These are phyloP conservation scores for Lotmaria passim DNA, from an alignment of 208 protist genomes.

Conservation along the genomic window DNA sequence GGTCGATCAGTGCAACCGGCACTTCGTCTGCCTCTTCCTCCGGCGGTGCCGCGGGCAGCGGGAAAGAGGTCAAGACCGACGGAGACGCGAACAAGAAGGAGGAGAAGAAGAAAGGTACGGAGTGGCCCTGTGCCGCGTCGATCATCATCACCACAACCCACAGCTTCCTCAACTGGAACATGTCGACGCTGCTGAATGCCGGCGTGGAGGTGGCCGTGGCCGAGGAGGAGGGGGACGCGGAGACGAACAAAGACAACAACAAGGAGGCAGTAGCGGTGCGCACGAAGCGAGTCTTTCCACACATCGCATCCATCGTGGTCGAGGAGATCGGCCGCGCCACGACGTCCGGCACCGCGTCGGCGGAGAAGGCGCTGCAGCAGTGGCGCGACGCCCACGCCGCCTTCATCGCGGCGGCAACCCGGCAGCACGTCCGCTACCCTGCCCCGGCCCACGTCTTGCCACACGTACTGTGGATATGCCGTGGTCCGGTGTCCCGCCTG, in stretches of 20 bases:
- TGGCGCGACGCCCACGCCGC: constrained; percentile 21
- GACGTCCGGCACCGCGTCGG: background rate
- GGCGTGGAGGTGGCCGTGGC: constrained; percentile 23
- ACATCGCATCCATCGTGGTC: constrained; percentile 44
- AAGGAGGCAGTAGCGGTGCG: constrained; percentile 9
- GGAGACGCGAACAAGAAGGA: constrained; percentile 6
- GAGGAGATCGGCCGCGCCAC: constrained; percentile 39
- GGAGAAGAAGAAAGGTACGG: constrained; percentile 5
- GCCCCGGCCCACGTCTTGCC: constrained; percentile 24
- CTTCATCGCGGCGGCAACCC: constrained; percentile 7
- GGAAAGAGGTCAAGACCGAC: background rate
- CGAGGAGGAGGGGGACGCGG: background rate
- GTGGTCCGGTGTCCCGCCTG: constrained; percentile 47
- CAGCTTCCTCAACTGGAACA: constrained; percentile 34
- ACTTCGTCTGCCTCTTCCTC: background rate
- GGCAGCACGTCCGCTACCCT: constrained; percentile 29
- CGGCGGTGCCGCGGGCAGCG: background rate
- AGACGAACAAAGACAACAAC: background rate
- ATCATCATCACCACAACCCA: constrained; percentile 36
- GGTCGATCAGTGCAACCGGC: background rate
- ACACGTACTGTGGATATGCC: constrained; percentile 60
- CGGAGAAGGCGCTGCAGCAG: constrained; percentile 31
- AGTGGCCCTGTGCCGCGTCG: constrained; percentile 21
- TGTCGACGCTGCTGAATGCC: constrained; percentile 21
- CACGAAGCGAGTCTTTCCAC: constrained; percentile 30